These are phyloP conservation scores for Fomitopsis serialis DNA, from an alignment of 768 basidiomycete species.

Conservation along the genomic window DNA sequence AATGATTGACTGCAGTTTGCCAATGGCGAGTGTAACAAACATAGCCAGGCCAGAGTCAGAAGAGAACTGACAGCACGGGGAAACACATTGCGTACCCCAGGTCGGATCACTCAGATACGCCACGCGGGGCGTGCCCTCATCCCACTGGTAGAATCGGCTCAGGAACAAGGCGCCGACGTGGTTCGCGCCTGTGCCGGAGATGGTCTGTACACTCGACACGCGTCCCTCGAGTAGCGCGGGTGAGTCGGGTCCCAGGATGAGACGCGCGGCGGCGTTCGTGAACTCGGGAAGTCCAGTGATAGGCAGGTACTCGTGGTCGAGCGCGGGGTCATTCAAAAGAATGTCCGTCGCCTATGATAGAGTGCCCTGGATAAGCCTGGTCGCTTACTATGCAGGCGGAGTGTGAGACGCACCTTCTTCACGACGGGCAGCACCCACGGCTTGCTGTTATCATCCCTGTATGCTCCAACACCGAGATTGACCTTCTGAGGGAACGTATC, in stretches of 20 bases:
- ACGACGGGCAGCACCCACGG: constrained; percentile 93
- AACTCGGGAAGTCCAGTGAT: constrained; percentile 86
- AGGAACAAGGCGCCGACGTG: constrained; percentile 89
- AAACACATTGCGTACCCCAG: constrained; percentile 62
- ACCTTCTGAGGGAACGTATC: constrained; percentile 74
- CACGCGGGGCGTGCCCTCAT: constrained; percentile 57
- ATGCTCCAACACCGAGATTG: constrained; percentile 91
- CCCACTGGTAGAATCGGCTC: constrained; percentile 62
- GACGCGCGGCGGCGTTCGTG: constrained; percentile 72
- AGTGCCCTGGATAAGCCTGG: not conserved
- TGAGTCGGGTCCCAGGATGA: constrained; percentile 75
- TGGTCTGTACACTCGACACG: constrained; percentile 82
- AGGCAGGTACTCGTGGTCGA: constrained; percentile 92
- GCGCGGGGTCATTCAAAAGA: constrained; percentile 58
- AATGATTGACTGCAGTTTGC: constrained; percentile 69
- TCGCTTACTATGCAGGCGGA: no score
- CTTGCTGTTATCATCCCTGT: constrained; percentile 81
- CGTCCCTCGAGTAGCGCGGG: constrained; percentile 66
- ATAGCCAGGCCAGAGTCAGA: not conserved
- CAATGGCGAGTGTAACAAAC: constrained; percentile 1
- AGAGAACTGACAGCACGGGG: not conserved
- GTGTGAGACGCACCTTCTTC: constrained; percentile 55
- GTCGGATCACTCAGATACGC: constrained; percentile 90
- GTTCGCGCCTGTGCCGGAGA: constrained; percentile 95
- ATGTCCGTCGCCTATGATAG: constrained; percentile 60